Evolutionary conservation across 768 basidiomycete genomes (phyloP).

Genomic region (Boletus rubroflammeus): DNA sequence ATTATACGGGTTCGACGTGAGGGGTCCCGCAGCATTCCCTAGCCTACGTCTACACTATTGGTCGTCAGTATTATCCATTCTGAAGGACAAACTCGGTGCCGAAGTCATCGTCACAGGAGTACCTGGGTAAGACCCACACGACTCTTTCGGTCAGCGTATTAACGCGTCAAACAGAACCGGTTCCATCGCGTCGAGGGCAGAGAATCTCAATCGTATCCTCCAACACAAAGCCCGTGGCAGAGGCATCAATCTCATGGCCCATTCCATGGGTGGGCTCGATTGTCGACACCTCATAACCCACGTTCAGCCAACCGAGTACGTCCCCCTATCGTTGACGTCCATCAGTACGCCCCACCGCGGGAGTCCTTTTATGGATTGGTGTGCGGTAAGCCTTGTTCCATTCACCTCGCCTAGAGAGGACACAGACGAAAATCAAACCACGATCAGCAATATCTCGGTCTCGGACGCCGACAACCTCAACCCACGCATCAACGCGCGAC

Average conservation of each 20-base stretch:
- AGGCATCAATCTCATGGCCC: slow-evolving; percentile 89
- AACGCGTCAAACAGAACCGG: slow-evolving; percentile 60
- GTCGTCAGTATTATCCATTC: slow-evolving; percentile 79
- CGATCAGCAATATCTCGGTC: slow-evolving; percentile 80
- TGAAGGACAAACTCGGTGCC: slow-evolving; percentile 78
- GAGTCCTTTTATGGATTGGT: slow-evolving; percentile 99
- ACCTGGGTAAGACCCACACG: slow-evolving; percentile 61
- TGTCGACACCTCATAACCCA: slow-evolving; percentile 90
- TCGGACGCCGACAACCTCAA: slow-evolving; percentile 59
- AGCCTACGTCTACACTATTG: slow-evolving; percentile 90
- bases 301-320: slow-evolving; percentile 76
- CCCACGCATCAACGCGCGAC: slow-evolving; percentile 1
- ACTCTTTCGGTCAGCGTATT: neutral
- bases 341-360: slow-evolving; percentile 94
- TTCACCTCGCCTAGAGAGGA: slow-evolving; percentile 4
- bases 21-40: slow-evolving; percentile 79
- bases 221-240: slow-evolving; percentile 62
- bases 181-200: slow-evolving; percentile 77
- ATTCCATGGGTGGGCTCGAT: slow-evolving; percentile 98
- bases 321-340: slow-evolving; percentile 82
- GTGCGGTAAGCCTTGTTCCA: slow-evolving; percentile 52
- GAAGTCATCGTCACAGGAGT: slow-evolving; percentile 97
- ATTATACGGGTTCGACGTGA: slow-evolving; percentile 91
- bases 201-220: slow-evolving; percentile 70
- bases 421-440: slow-evolving; percentile 14